phyloP scores from a whole-genome alignment of 805 yeast genomes.

The Brettanomyces sp. region DNA sequence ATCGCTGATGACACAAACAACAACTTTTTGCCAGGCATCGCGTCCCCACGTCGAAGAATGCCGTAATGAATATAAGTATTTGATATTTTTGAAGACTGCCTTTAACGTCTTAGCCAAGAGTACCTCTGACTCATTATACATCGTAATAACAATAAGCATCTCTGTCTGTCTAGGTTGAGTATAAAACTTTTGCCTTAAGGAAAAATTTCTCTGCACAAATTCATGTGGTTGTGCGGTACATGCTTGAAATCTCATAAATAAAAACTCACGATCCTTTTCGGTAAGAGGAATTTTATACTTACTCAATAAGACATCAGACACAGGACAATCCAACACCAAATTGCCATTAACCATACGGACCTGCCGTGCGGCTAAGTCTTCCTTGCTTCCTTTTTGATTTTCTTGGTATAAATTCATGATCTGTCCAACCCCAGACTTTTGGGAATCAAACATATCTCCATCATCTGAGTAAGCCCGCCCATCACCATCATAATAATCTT shows the following conservation, averaged over 20 bases:
- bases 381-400: neutral
- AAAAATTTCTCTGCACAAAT: constrained; percentile 52
- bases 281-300: constrained; percentile 39
- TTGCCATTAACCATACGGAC: constrained; percentile 64
- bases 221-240: constrained; percentile 85
- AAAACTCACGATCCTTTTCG: constrained; percentile 49
- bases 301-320: constrained; percentile 53
- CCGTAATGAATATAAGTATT: constrained; percentile 58
- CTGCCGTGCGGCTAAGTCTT: constrained; percentile 22
- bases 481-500: constrained; percentile 14
- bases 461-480: constrained; percentile 4
- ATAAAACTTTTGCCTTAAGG: constrained; percentile 77
- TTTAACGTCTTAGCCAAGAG: constrained; percentile 76
- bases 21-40: constrained; percentile 91
- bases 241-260: constrained; percentile 87
- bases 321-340: constrained; percentile 82
- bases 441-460: neutral
- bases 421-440: constrained; percentile 4
- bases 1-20: constrained; percentile 82
- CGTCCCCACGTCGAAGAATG: constrained; percentile 80
- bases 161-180: constrained; percentile 76
- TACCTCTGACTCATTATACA: constrained; percentile 84
- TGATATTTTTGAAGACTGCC: constrained; percentile 84
- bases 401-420: constrained; percentile 1
- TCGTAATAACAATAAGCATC: constrained; percentile 74